Percentiles rank a stretch among this genome's conserved stretches.
Evolutionary conservation across 2,329 filamentous ascomycete genomes (phyloP).

Genomic region (Diaporthe sp.): DNA sequence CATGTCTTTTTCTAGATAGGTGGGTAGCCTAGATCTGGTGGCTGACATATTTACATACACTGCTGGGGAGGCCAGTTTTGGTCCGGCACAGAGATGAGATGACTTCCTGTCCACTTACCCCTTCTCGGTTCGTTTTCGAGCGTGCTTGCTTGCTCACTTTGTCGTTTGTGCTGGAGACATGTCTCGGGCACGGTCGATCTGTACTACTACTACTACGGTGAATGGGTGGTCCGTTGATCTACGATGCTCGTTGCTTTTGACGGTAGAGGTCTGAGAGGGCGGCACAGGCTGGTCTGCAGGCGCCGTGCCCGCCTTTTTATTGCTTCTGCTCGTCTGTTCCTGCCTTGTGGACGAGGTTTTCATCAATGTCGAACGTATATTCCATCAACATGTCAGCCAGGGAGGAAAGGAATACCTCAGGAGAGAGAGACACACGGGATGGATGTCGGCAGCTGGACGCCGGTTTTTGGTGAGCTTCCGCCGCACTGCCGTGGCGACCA

Average conservation of each 20-base stretch:
- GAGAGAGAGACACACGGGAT: no score
- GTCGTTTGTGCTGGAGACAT: background rate
- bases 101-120: background rate
- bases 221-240: background rate
- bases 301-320: background rate
- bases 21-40: constrained; percentile 12
- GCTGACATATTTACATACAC: constrained; percentile 40
- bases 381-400: background rate
- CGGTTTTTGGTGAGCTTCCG: background rate
- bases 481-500: background rate
- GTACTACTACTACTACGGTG: background rate
- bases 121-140: no score
- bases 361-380: background rate
- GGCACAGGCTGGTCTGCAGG: no score
- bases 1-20: constrained; percentile 39
- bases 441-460: no score
- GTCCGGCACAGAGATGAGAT: constrained; percentile 41
- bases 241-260: background rate
- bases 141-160: background rate
- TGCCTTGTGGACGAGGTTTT: background rate
- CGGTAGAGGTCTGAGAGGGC: background rate
- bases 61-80: constrained; percentile 53
- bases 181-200: constrained; percentile 3
- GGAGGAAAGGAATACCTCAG: background rate
- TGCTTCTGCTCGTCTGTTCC: background rate